A percentile compares a stretch with the other conserved stretches of the same genome.
Evolutionary conservation across 305 asterid genomes (phyloP).

Genomic region (Fraxinus dipetala): DNA sequence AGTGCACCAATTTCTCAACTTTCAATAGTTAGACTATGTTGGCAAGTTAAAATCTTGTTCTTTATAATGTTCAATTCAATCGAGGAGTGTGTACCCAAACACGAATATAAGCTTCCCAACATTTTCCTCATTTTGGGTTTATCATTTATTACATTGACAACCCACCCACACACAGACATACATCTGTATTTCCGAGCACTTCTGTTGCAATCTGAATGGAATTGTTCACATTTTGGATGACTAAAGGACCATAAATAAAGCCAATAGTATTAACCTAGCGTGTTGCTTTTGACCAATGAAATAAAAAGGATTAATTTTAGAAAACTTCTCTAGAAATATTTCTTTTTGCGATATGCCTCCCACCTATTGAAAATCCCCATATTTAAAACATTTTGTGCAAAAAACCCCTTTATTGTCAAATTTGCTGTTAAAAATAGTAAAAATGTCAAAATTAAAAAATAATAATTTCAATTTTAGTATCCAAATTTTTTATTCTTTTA

Average conservation of each 20-base stretch:
- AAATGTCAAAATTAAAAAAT: too few relatives aligned
- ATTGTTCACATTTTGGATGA: background rate
- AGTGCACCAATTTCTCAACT: background rate
- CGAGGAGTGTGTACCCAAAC: background rate
- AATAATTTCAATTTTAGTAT: too few relatives aligned
- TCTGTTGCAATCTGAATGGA: background rate
- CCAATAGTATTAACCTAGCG: background rate
- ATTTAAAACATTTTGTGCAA: too few relatives aligned
- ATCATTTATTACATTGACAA: background rate
- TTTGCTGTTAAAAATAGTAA: too few relatives aligned
- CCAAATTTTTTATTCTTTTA: too few relatives aligned
- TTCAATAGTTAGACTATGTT: background rate
- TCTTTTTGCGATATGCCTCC: too few relatives aligned
- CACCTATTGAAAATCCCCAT: too few relatives aligned
- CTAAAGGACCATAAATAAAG: background rate
- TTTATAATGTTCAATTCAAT: background rate
- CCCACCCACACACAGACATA: background rate
- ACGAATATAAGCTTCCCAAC: background rate
- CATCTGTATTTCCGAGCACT: background rate
- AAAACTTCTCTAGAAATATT: too few relatives aligned
- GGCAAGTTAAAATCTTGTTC: background rate
- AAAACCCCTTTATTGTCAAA: too few relatives aligned
- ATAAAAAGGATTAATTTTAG: too few relatives aligned
- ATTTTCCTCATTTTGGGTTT: background rate
- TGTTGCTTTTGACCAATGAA: background rate